Evolutionary conservation across 495 filamentous ascomycete genomes (phyloP), one percentile per base, ranked within the genome.

Genomic region (Aspergillus funiculosus): DNA sequence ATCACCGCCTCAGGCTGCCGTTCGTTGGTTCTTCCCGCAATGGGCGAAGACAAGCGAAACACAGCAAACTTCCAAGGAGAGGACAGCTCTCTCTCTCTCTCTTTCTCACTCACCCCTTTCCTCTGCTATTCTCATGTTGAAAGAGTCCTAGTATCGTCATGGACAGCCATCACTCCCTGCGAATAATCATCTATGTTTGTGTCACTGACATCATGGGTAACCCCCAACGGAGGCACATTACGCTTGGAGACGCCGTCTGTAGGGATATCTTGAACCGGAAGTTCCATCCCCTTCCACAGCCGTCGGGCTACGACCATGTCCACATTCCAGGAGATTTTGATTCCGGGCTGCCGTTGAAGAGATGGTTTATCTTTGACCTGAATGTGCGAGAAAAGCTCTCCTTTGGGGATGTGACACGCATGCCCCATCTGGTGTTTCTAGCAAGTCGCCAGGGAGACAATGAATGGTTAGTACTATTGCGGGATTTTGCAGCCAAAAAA

Each of bases 281-380:
- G 10, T 61, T 58, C 32, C 39, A 51, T 35, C 6, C 49, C 8
- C 28, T 27, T 10, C 49, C 46, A 19, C 39, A 43, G 11, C 54
- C 54, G 3, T 11, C 46, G 5, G 51, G 45, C 1, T 61, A 61
- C 29, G 54, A 61, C 39, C 51, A 58, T 36, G 36, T 58, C 34
- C 58, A 61, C 32, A 56, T 61, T 19, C 58, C 58, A 15, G 43
- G 45, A 5, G 52, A 58, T 38, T 61, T 58, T 18, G 52, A 56
- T 29, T 53, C 58, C 5, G 6, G 3, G 4, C n/a, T 49, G 4
- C 52, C 54, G 9, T 21, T 61, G 2, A 54, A 53, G 35, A n/a
- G 50, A 21, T 61, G 54, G 52, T 61, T 61, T 24, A 52, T 61
- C 29, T 41, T 61, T 21, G 58, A 61, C 40, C 21, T 58, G 15